These are phyloP conservation scores for Mikania micrantha DNA, from an alignment of 129 eudicot genomes.

Conservation along the genomic window DNA sequence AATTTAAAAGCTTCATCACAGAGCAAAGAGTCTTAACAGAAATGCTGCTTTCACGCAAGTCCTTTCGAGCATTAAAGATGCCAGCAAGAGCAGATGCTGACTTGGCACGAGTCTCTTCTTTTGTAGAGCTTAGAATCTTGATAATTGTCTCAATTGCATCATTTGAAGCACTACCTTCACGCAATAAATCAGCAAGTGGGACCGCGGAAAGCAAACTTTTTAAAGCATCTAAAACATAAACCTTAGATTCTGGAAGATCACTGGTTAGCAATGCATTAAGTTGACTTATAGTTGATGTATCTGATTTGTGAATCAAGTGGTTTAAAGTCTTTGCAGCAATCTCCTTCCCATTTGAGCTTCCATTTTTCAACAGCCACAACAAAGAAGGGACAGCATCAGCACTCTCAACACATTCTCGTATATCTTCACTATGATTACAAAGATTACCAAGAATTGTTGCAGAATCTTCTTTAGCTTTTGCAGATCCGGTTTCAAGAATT, in stretches of 20 bases:
- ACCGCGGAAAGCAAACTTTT: conserved; percentile 87
- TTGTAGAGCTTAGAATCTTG: conserved; percentile 57
- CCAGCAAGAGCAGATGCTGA: conserved; percentile 91
- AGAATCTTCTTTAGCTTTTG: conserved; percentile 95
- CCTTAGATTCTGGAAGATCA: conserved; percentile 96
- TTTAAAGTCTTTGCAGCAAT: conserved; percentile 95
- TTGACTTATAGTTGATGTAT: conserved; percentile 92
- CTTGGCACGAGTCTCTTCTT: conserved; percentile 90
- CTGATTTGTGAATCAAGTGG: conserved; percentile 96
- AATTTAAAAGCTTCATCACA: conserved; percentile 61
- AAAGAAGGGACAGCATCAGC: conserved; percentile 99
- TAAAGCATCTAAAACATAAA: conserved; percentile 90
- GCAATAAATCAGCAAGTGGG: conserved; percentile 64
- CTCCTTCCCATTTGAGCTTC: conserved; percentile 94
- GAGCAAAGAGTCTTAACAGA: conserved; percentile 77
- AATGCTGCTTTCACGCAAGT: conserved; percentile 89
- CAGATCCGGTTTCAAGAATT: conserved; percentile 92
- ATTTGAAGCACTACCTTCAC: conserved; percentile 96
- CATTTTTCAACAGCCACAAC: conserved; percentile 91
- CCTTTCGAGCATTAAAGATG: conserved; percentile 77
- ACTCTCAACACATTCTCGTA: conserved; percentile 98
- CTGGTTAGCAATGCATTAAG: conserved; percentile 91
- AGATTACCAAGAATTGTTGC: conserved; percentile 95
- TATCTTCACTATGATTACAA: conserved; percentile 99
- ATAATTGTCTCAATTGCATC: conserved; percentile 94